phyloP scores from a whole-genome alignment of 352 stramenopile genomes.

The Phytopythium kandeliae region DNA sequence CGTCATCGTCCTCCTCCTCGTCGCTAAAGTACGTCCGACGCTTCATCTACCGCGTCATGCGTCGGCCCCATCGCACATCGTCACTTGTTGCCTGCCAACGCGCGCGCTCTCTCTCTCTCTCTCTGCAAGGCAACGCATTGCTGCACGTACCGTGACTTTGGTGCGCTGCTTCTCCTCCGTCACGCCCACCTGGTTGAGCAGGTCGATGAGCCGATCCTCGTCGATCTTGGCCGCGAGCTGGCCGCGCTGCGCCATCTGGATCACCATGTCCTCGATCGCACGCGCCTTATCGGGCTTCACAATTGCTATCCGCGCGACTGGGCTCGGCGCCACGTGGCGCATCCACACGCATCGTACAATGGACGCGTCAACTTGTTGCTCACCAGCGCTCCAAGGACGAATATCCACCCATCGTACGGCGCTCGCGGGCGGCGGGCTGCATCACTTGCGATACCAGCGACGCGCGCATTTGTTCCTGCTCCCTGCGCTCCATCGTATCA shows the following conservation, averaged over 20 bases:
- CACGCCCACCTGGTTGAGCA: slow-evolving; percentile 72
- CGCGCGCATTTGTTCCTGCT: slow-evolving; percentile 79
- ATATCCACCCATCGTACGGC: slow-evolving; percentile 36
- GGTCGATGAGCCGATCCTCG: slow-evolving; percentile 79
- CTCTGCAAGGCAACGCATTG: slow-evolving; percentile 1
- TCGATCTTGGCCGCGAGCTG: slow-evolving; percentile 78
- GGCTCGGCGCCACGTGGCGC: slow-evolving; percentile 1
- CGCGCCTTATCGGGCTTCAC: slow-evolving; percentile 86
- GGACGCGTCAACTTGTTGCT: background rate
- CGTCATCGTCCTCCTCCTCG: slow-evolving; percentile 81
- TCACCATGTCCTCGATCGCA: slow-evolving; percentile 81
- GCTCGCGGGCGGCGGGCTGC: slow-evolving; percentile 70
- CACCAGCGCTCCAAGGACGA: too few species aligned
- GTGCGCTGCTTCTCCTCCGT: slow-evolving; percentile 82
- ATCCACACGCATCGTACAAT: too few species aligned
- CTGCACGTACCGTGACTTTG: slow-evolving; percentile 72
- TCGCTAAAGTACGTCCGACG: slow-evolving; percentile 86
- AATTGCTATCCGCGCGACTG: slow-evolving; percentile 85
- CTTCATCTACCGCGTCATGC: slow-evolving; percentile 77
- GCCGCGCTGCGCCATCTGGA: slow-evolving; percentile 84
- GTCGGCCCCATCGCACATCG: too few species aligned
- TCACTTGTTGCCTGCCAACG: too few species aligned
- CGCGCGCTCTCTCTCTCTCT: too few species aligned
- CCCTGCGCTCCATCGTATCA: slow-evolving; percentile 11
- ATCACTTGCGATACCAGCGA: slow-evolving; percentile 77